Percentiles rank a stretch among this genome's conserved stretches.
These are phyloP conservation scores for Collybia sordida DNA, from an alignment of 768 basidiomycete species.

Conservation along the genomic window DNA sequence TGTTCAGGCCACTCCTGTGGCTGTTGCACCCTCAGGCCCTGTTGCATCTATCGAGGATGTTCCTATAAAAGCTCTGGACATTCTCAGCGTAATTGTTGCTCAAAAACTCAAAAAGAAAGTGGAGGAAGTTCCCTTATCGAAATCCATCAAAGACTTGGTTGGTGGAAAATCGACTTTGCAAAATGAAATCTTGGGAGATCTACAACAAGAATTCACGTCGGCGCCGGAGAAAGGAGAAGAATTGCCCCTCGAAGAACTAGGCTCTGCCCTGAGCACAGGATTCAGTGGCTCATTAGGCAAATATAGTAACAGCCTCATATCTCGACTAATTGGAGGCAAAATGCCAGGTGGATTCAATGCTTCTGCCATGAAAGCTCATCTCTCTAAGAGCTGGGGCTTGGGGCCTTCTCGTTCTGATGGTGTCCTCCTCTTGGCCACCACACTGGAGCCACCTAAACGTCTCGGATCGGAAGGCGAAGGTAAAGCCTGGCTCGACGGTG, in stretches of 20 bases:
- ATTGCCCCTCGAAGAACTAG: constrained; percentile 93
- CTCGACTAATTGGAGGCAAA: constrained; percentile 90
- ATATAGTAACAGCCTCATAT: constrained; percentile 86
- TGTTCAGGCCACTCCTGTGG: constrained; percentile 39
- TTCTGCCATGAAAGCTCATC: constrained; percentile 84
- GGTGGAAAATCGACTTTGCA: constrained; percentile 98
- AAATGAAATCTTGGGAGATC: constrained; percentile 97
- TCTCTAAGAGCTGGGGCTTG: constrained; percentile 95
- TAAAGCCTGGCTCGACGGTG: constrained; percentile 88
- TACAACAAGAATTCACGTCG: constrained; percentile 91
- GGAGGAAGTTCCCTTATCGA: constrained; percentile 84
- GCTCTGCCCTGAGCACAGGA: constrained; percentile 77
- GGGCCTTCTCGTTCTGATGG: constrained; percentile 87
- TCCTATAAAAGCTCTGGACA: constrained; percentile 89
- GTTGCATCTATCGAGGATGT: constrained; percentile 83
- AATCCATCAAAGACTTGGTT: constrained; percentile 97
- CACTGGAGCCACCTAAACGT: constrained; percentile 93
- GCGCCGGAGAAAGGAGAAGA: constrained; percentile 99
- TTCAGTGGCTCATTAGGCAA: constrained; percentile 90
- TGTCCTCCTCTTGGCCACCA: constrained; percentile 87
- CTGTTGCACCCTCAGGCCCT: constrained; percentile 53
- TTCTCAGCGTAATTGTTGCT: constrained; percentile 85
- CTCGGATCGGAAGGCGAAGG: constrained; percentile 89
- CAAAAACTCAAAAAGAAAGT: constrained; percentile 98
- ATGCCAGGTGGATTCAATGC: constrained; percentile 99